Conservation (phyloP, 164 flowering plant genomes). For the Dillenia turbinata region DNA sequence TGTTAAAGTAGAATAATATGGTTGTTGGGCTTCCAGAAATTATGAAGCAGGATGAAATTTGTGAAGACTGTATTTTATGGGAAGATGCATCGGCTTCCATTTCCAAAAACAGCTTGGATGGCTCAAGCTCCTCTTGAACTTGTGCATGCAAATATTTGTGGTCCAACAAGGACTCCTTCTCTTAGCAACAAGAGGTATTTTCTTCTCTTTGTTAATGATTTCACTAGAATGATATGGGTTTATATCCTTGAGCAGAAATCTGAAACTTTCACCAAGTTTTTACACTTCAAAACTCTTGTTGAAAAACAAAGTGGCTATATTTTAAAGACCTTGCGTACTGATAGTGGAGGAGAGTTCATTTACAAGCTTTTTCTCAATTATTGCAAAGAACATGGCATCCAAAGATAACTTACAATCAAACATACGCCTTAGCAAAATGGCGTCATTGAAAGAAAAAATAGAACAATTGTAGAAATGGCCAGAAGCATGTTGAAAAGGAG, state of each 20-base stretch:
- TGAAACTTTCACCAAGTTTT: slow-evolving; percentile 1
- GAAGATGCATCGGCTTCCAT: slow-evolving; percentile 8
- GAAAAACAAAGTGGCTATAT: slow-evolving; percentile 12
- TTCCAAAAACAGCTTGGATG: slow-evolving; percentile 8
- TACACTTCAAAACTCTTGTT: slow-evolving; percentile 9
- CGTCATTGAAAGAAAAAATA: not conserved
- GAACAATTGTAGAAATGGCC: too few relatives aligned
- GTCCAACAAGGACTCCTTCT: slow-evolving; percentile 2
- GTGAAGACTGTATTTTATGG: slow-evolving; percentile 11
- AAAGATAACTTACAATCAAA: not conserved
- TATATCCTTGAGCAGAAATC: slow-evolving; percentile 10
- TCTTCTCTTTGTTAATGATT: slow-evolving; percentile 14
- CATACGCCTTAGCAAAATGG: slow-evolving; percentile 7
- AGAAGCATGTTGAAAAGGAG: too few relatives aligned
- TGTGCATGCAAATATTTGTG: slow-evolving; percentile 13
- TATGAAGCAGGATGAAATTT: not conserved
- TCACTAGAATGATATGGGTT: slow-evolving; percentile 12
- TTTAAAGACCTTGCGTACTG: slow-evolving; percentile 1
- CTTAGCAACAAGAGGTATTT: slow-evolving; percentile 4
- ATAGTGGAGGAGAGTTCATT: slow-evolving; percentile 12
- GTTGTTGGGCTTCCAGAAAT: not conserved
- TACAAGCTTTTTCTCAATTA: slow-evolving; percentile 4
- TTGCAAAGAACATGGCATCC: slow-evolving; percentile 9
- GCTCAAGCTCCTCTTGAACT: slow-evolving; percentile 6
- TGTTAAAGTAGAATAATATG: not conserved